These are phyloP conservation scores for Fusarium succisae DNA, from an alignment of 2,329 filamentous ascomycete genomes.

Conservation along the genomic window DNA sequence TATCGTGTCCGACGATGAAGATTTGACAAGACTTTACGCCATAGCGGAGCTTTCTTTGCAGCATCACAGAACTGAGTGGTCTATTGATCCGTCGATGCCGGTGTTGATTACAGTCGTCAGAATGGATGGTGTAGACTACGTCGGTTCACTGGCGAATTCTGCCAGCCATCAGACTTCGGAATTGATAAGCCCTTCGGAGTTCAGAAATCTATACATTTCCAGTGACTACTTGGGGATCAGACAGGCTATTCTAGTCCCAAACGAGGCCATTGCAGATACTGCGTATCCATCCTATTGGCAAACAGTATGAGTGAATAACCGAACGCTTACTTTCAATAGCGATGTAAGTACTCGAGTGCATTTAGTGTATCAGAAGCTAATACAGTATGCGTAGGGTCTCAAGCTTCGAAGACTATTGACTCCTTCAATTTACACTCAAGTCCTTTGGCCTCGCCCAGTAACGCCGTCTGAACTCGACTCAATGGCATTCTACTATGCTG, in stretches of 20 bases:
- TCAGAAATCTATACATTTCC: neutral
- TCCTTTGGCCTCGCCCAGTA: neutral
- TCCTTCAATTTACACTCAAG: neutral
- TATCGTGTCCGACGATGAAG: neutral
- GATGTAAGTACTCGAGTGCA: neutral
- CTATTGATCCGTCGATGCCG: neutral
- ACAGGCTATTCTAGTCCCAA: neutral
- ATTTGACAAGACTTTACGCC: neutral
- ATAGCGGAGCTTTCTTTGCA: neutral
- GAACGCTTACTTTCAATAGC: neutral
- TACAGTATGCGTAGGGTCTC: neutral
- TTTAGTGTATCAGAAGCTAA: neutral
- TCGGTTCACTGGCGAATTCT: neutral
- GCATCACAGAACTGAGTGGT: neutral
- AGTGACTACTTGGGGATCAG: constrained; percentile 24
- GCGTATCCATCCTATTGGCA: constrained; percentile 1
- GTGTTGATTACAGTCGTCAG: neutral
- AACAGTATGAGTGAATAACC: neutral
- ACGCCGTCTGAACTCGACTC: neutral
- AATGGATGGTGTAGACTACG: constrained; percentile 13
- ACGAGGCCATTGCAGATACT: rapidly evolving
- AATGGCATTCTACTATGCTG: constrained; percentile 4
- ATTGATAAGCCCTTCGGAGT: rapidly evolving
- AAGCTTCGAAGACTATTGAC: neutral
- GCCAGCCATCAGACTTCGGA: neutral